Percentiles rank a stretch among this genome's conserved stretches.
phyloP scores from a whole-genome alignment of 2,329 filamentous ascomycete genomes.

The Akanthomyces uredinophilus region DNA sequence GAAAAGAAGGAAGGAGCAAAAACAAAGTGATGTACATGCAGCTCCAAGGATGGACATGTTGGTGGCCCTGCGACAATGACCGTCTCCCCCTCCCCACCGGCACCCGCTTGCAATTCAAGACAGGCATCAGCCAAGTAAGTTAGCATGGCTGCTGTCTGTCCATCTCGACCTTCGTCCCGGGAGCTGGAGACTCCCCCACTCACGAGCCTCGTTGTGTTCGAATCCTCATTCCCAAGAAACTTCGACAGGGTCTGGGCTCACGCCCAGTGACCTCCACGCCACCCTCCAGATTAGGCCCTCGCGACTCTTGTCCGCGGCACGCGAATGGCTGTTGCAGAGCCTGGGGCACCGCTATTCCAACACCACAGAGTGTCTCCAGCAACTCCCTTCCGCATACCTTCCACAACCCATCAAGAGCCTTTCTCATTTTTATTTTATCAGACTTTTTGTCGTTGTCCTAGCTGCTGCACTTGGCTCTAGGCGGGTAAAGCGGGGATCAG shows the following conservation, averaged over 20 bases:
- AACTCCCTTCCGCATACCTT: not conserved
- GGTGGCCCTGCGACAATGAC: constrained; percentile 8
- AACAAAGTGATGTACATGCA: constrained; percentile 3
- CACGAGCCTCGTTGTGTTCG: constrained; percentile 4
- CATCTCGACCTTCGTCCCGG: not conserved
- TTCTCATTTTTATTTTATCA: not conserved
- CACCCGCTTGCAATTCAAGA: constrained; percentile 1
- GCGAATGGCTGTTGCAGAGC: constrained; percentile 3
- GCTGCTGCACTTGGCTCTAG: not conserved
- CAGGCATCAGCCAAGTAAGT: not conserved
- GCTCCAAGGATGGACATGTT: constrained; percentile 5
- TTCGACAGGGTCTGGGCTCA: constrained; percentile 7
- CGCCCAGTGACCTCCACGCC: constrained; percentile 3
- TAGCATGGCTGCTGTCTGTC: not conserved
- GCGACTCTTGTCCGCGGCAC: not conserved
- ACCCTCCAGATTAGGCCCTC: constrained; percentile 9
- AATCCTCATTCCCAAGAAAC: constrained; percentile 12
- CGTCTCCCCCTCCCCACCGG: not conserved
- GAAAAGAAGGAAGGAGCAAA: not conserved
- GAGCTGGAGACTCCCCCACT: constrained; percentile 3
- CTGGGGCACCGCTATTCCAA: not conserved
- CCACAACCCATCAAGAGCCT: not conserved
- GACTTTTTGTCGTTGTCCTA: not conserved
- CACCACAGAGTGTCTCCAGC: constrained; percentile 3
- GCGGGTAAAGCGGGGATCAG: constrained; percentile 5